phyloP scores from a whole-genome alignment of 768 basidiomycete genomes.

The Rhodocollybia butyracea region DNA sequence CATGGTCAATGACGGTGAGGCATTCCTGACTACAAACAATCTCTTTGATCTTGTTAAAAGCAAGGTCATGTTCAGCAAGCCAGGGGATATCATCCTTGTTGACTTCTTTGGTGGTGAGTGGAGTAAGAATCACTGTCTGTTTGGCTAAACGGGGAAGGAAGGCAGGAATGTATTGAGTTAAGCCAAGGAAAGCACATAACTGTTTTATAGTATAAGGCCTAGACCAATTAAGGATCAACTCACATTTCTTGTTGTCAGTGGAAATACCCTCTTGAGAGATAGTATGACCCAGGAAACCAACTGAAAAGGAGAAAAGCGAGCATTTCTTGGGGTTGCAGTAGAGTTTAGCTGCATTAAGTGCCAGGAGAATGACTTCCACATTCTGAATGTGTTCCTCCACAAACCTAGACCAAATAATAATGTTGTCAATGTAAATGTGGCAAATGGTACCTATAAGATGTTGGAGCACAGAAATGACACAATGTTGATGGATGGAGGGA shows the following conservation, averaged over 20 bases:
- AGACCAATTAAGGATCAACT: constrained; percentile 18
- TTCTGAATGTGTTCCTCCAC: constrained; percentile 18
- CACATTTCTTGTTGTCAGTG: constrained; percentile 15
- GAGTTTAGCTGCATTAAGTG: constrained; percentile 10
- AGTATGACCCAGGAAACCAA: constrained; percentile 20
- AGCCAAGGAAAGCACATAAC: constrained; percentile 18
- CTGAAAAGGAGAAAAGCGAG: not conserved
- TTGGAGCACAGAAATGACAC: constrained; percentile 21
- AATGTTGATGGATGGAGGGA: constrained; percentile 25
- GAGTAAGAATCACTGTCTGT: constrained; percentile 14
- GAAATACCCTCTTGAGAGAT: constrained; percentile 20
- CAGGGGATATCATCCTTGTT: constrained; percentile 17
- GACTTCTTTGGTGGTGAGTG: constrained; percentile 17
- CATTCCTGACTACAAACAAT: constrained; percentile 22
- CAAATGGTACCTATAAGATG: constrained; percentile 27
- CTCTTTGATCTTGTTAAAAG: constrained; percentile 26
- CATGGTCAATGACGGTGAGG: constrained; percentile 29
- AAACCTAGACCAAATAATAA: constrained; percentile 25
- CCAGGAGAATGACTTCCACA: constrained; percentile 12
- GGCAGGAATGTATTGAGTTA: constrained; percentile 17
- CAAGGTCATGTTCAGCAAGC: constrained; percentile 15
- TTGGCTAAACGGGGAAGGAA: constrained; percentile 13
- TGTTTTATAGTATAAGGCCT: constrained; percentile 10
- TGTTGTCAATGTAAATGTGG: constrained; percentile 33
- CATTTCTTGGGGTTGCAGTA: constrained; percentile 22